Percentiles rank a stretch among this genome's conserved stretches.
phyloP scores from a whole-genome alignment of 2,329 filamentous ascomycete species.

The Pyrenochaeta sp. region DNA sequence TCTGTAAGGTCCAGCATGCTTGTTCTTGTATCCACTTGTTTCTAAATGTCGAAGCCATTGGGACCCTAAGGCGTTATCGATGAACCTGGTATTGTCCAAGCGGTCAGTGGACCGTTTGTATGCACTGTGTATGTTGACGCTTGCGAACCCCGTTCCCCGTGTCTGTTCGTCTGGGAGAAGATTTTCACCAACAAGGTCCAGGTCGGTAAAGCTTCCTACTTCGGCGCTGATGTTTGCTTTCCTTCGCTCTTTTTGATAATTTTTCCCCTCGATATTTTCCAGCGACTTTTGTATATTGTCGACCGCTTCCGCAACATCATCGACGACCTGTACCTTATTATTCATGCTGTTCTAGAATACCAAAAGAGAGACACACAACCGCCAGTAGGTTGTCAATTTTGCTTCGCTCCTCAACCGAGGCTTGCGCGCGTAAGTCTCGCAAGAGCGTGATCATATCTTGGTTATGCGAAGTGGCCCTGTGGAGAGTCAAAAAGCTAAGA shows the following conservation, averaged over 20 bases:
- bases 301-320: constrained; percentile 32
- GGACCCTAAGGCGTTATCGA: too few species aligned
- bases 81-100: too few species aligned
- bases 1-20: too few species aligned
- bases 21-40: too few species aligned
- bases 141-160: constrained; percentile 28
- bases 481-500: constrained; percentile 9
- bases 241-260: constrained; percentile 3
- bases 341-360: not conserved
- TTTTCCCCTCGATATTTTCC: constrained; percentile 10
- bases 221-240: constrained; percentile 34
- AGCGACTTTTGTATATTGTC: constrained; percentile 15
- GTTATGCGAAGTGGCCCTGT: constrained; percentile 38
- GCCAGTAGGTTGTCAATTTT: constrained; percentile 33
- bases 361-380: constrained; percentile 12
- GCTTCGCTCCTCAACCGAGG: constrained; percentile 12
- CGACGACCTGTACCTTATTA: constrained; percentile 18
- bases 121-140: not conserved
- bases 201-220: constrained; percentile 33
- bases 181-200: constrained; percentile 36
- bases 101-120: too few species aligned
- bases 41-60: too few species aligned
- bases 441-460: constrained; percentile 40
- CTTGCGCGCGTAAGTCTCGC: constrained; percentile 23
- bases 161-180: constrained; percentile 26